phyloP scores from a whole-genome alignment of 805 yeast species.

The Candida pseudoglaebosa region DNA sequence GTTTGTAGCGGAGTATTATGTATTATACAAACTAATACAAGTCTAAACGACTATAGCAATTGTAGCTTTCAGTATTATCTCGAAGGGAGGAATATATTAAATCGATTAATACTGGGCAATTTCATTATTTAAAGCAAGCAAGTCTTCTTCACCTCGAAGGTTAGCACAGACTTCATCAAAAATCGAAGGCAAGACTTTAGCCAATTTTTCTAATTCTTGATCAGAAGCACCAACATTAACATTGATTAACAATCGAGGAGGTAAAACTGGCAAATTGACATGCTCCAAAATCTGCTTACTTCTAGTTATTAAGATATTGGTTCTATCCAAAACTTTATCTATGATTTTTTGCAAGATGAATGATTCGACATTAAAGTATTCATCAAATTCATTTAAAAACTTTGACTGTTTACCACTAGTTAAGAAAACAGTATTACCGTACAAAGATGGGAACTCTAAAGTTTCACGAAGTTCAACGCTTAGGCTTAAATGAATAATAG shows the following conservation, averaged over 20 bases:
- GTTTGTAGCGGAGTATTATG: not conserved
- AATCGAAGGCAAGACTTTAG: slow-evolving; percentile 18
- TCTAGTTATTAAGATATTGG: slow-evolving; percentile 60
- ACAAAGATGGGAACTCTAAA: slow-evolving; percentile 45
- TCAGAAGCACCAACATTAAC: slow-evolving; percentile 25
- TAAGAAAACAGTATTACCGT: slow-evolving; percentile 45
- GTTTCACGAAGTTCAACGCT: slow-evolving; percentile 40
- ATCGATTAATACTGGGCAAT: slow-evolving; percentile 16
- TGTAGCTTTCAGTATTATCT: not conserved
- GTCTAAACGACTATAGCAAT: not conserved
- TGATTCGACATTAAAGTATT: slow-evolving; percentile 49
- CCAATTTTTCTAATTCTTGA: slow-evolving; percentile 24
- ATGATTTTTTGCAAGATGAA: slow-evolving; percentile 64
- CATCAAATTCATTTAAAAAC: slow-evolving; percentile 38
- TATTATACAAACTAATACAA: not conserved
- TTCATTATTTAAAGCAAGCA: slow-evolving; percentile 24
- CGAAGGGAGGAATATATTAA: not conserved
- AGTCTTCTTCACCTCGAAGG: slow-evolving; percentile 20
- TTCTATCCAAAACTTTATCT: slow-evolving; percentile 47
- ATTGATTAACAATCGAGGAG: slow-evolving; percentile 34
- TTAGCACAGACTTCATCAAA: slow-evolving; percentile 20
- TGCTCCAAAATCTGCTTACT: slow-evolving; percentile 62
- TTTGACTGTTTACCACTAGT: slow-evolving; percentile 44
- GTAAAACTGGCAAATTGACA: slow-evolving; percentile 59
- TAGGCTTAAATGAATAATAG: slow-evolving; percentile 66